Evolutionary conservation across 352 stramenopile genomes (phyloP).

Genomic region (Phytophthora sojae): DNA sequence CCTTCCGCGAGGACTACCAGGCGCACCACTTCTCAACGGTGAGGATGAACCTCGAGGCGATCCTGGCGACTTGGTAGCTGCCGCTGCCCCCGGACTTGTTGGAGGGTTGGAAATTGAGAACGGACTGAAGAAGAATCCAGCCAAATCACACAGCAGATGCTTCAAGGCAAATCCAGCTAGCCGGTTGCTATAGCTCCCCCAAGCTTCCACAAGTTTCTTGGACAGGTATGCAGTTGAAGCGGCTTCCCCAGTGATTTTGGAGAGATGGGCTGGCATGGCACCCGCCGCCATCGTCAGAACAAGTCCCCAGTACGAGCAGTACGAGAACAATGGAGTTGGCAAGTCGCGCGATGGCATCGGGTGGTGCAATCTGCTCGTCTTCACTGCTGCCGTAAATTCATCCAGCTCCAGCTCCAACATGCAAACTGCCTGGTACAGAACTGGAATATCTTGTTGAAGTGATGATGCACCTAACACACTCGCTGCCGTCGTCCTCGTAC

Average conservation of each 20-base stretch:
- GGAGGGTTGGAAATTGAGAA: constrained; percentile 39
- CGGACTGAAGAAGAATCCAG: constrained; percentile 66
- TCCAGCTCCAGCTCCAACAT: constrained; percentile 64
- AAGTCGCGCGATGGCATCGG: constrained; percentile 33
- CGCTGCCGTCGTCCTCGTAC: constrained; percentile 10
- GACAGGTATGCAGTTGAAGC: constrained; percentile 28
- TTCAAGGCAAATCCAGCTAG: constrained; percentile 59
- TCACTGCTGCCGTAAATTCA: constrained; percentile 68
- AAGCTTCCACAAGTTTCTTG: constrained; percentile 62
- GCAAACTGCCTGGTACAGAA: constrained; percentile 64
- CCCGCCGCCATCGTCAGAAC: constrained; percentile 57
- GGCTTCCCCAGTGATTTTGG: constrained; percentile 55
- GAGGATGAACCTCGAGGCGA: constrained; percentile 27
- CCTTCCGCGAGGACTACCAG: constrained; percentile 32
- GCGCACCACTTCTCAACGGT: constrained; percentile 24
- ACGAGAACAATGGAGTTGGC: constrained; percentile 51
- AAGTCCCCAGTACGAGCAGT: constrained; percentile 81
- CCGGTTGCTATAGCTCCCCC: constrained; percentile 63
- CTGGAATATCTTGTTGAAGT: constrained; percentile 71
- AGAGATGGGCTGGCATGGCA: constrained; percentile 67
- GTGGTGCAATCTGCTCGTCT: constrained; percentile 71
- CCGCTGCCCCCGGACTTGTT: constrained; percentile 17
- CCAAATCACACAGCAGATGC: constrained; percentile 69
- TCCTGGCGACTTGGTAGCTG: constrained; percentile 7
- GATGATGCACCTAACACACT: constrained; percentile 38